These are phyloP conservation scores for Teunomyces pallodes DNA, from an alignment of 805 yeast genomes.

Conservation along the genomic window DNA sequence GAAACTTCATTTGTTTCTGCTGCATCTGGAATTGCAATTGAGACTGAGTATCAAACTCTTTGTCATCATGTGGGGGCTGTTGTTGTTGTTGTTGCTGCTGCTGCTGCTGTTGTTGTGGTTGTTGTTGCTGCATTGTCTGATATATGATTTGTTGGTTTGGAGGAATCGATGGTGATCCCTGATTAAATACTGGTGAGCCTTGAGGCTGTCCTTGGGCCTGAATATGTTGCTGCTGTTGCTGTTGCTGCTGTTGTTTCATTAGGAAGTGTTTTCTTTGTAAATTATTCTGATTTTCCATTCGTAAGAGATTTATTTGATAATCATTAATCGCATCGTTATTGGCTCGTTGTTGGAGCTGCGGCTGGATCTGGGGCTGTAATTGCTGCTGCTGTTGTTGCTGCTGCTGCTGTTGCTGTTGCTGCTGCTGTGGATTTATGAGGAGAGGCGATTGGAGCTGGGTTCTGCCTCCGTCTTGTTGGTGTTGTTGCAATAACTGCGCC, in stretches of 20 bases:
- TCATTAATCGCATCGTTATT: constrained; percentile 17
- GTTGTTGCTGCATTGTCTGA: constrained; percentile 10
- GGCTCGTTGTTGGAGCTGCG: not conserved
- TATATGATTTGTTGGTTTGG: constrained; percentile 10
- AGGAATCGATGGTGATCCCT: constrained; percentile 1
- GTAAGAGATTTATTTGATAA: constrained; percentile 17
- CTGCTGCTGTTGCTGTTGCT: not conserved
- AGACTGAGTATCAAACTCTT: constrained; percentile 8
- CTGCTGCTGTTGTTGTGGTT: constrained; percentile 28
- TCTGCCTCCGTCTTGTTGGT: constrained; percentile 4
- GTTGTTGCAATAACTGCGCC: constrained; percentile 7
- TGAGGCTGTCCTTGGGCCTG: constrained; percentile 6
- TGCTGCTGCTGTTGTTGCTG: not conserved
- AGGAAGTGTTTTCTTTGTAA: constrained; percentile 16
- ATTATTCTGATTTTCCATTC: constrained; percentile 15
- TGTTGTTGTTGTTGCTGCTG: constrained; percentile 15
- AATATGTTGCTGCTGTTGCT: constrained; percentile 6
- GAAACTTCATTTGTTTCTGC: constrained; percentile 15
- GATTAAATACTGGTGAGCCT: not conserved
- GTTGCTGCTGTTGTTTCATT: constrained; percentile 14
- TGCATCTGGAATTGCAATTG: constrained; percentile 16
- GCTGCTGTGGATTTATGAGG: constrained; percentile 1
- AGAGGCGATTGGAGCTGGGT: constrained; percentile 8
- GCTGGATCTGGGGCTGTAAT: not conserved
- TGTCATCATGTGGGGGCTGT: constrained; percentile 2